Base-by-base conservation (phyloP, 2,329 filamentous ascomycete genomes). In the Cladosporium velox region DNA sequence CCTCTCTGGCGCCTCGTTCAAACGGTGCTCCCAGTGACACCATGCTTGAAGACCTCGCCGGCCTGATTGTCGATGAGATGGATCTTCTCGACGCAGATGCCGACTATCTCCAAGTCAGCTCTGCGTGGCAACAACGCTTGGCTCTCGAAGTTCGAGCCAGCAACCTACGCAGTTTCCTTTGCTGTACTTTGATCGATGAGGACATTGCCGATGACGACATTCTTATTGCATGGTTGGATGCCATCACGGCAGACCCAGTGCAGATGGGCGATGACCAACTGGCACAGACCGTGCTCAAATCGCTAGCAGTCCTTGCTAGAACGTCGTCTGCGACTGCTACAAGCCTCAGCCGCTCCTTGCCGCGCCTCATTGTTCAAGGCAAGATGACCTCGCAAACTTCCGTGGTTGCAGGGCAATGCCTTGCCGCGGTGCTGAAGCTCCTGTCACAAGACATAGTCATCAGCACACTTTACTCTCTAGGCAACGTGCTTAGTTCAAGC, bases 371-470 rank as follows among this genome's bases (percentile, higher is more conserved):
- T 67, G 92, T 97, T 0, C 93, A 97, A 76, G 90, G 91, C 64
- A 87, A 88, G 24, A 88, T 91, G 41, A 87, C 87, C 65, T 86
- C 87, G 18, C 82, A 86, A 32, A 91, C 88, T 14, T 89, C 95
- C 52, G 84, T 84, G 1, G 85, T 94, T 38, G 94, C 94, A 32
- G 92, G 93, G n/a, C 88, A 88, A 70, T 95, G 91, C 72, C 82
- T 99, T 38, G 93, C 93, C 2, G 90, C 89, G 70, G 88, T 96
- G 21, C 82, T 99, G 65, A 90, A 89, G 71, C 85, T 90, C 72
- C 84, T 98, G 14, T 96, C 95, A 1, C 91, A 96, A 72, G 95
- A 99, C 81, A 90, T 93, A 41, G 87, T 97, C 41, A 98, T 99
- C 70, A 96, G 93, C 5, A 98, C 93, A 0, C 83, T 99, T 11